phyloP scores from a whole-genome alignment of 371 early-diverging fungal genomes.

The Circinella minor region DNA sequence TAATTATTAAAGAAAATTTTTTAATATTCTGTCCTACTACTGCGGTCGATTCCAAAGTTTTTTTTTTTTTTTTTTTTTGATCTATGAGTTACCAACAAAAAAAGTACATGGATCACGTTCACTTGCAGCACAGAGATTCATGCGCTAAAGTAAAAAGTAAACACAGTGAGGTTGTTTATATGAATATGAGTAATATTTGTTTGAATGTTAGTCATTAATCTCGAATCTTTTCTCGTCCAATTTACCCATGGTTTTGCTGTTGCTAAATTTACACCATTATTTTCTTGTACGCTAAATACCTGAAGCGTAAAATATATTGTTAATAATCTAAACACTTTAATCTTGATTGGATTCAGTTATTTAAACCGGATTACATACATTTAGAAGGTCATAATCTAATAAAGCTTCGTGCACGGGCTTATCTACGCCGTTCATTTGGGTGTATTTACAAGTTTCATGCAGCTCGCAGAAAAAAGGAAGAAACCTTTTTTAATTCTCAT shows the following conservation, averaged over 20 bases:
- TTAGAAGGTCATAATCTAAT: constrained; percentile 14
- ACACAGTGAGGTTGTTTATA: too few species aligned
- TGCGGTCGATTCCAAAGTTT: too few species aligned
- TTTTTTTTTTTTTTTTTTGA: too few species aligned
- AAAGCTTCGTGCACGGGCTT: constrained; percentile 17
- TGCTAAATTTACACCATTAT: constrained; percentile 21
- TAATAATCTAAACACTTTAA: neutral
- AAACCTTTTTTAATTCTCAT: too few species aligned
- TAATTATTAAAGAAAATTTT: too few species aligned
- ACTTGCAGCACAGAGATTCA: constrained; percentile 52
- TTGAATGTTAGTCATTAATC: too few species aligned
- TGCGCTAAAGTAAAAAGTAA: constrained; percentile 31
- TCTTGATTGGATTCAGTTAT: neutral
- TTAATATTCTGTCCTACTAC: too few species aligned
- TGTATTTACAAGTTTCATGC: neutral
- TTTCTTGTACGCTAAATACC: constrained; percentile 19
- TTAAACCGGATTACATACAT: neutral
- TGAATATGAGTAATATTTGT: too few species aligned
- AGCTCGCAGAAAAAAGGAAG: neutral
- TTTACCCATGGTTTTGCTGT: constrained; percentile 26
- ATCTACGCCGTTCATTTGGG: constrained; percentile 7
- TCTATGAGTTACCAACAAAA: constrained; percentile 36
- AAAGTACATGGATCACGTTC: constrained; percentile 39
- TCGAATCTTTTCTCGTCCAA: too few species aligned
- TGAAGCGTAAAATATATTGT: neutral